phyloP scores from a whole-genome alignment of 441 rosid species.

The Syzygium malaccense region DNA sequence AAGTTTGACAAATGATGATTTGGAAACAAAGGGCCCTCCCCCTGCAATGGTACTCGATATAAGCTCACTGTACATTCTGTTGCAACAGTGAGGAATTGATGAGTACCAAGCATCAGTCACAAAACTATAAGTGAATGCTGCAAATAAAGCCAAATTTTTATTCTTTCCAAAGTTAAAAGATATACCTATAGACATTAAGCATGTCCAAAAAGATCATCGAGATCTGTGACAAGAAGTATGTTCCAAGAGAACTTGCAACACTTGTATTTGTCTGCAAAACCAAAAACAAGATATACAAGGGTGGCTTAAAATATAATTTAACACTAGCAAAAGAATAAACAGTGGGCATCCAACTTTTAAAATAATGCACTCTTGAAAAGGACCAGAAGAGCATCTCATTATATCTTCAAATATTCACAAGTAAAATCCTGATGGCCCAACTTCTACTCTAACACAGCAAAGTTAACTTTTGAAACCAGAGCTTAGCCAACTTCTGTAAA shows the following conservation, averaged over 20 bases:
- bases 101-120: not conserved
- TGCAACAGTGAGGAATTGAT: constrained; percentile 5
- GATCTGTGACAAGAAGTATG: constrained; percentile 85
- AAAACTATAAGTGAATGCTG: not conserved
- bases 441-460: not conserved
- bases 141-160: not conserved
- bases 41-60: constrained; percentile 87
- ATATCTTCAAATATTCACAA: not conserved
- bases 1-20: constrained; percentile 91
- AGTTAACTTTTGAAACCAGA: not conserved
- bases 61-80: constrained; percentile 99
- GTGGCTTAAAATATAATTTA: not conserved
- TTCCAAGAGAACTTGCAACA: constrained; percentile 92
- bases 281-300: not conserved
- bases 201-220: constrained; percentile 94
- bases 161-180: not conserved
- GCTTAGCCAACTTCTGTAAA: not conserved
- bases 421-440: not conserved
- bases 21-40: constrained; percentile 96
- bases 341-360: not conserved
- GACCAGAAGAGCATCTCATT: not conserved
- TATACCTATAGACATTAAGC: constrained; percentile 97
- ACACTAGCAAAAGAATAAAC: not conserved
- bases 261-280: constrained; percentile 94
- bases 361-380: not conserved